phyloP scores from a whole-genome alignment of 1,284 basidiomycete genomes.

The Ganoderma leucocontextum region DNA sequence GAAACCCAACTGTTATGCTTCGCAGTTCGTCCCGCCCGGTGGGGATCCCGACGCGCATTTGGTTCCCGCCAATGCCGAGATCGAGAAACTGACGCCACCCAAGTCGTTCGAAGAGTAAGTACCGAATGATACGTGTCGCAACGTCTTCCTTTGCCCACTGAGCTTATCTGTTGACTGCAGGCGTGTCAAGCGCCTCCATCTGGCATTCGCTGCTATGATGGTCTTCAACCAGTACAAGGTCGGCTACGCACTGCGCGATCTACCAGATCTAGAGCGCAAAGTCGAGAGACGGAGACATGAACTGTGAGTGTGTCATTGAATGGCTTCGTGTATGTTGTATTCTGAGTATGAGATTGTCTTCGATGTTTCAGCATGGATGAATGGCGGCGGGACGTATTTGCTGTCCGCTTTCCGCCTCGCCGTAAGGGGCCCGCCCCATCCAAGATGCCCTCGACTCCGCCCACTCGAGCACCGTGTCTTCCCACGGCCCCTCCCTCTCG shows the following conservation, averaged over 20 bases:
- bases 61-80: background rate
- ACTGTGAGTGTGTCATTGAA: background rate
- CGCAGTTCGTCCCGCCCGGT: background rate
- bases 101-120: slow-evolving; percentile 1
- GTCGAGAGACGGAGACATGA: background rate
- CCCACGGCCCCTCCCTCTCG: background rate
- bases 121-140: background rate
- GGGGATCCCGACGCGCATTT: background rate
- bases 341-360: background rate
- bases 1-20: background rate
- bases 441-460: background rate
- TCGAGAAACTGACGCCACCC: background rate
- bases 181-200: background rate
- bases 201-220: background rate
- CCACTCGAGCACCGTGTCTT: background rate
- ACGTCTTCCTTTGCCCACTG: background rate
- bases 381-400: background rate
- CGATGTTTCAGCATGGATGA: background rate
- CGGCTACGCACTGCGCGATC: background rate
- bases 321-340: background rate
- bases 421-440: background rate
- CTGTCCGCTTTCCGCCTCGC: background rate
- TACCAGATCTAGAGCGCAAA: background rate
- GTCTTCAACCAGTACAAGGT: background rate
- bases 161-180: background rate